Evolutionary conservation across 1,139 yeast genomes (phyloP).

Genomic region (Candida glucosophila): DNA sequence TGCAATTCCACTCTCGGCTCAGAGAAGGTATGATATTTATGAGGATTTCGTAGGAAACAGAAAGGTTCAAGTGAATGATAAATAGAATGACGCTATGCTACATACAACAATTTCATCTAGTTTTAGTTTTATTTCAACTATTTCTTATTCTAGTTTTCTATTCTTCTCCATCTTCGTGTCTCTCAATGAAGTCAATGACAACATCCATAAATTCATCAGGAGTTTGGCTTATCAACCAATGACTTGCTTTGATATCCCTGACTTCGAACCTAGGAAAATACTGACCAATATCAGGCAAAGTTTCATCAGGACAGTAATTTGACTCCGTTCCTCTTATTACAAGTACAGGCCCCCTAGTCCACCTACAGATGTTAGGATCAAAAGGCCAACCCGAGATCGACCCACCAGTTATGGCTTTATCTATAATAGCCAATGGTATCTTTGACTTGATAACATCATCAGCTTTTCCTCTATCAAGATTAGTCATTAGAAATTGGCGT

Average conservation of each 20-base stretch:
- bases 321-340: constrained; percentile 78
- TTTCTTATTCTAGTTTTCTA: too few species aligned
- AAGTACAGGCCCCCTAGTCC: constrained; percentile 58
- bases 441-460: constrained; percentile 33
- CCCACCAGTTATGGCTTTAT: constrained; percentile 53
- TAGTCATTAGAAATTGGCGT: constrained; percentile 76
- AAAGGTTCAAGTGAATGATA: constrained; percentile 30
- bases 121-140: too few species aligned
- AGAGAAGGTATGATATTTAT: constrained; percentile 17
- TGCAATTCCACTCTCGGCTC: constrained; percentile 17
- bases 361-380: constrained; percentile 44
- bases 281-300: constrained; percentile 61
- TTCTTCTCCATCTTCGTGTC: constrained; percentile 46
- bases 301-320: constrained; percentile 79
- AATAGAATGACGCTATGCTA: too few species aligned
- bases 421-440: constrained; percentile 64
- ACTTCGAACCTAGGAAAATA: constrained; percentile 76
- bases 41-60: constrained; percentile 22
- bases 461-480: constrained; percentile 42
- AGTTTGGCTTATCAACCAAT: constrained; percentile 82
- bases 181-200: constrained; percentile 50
- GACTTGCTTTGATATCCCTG: constrained; percentile 75
- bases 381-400: constrained; percentile 75
- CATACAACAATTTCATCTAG: constrained; percentile 1
- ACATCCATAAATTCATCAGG: constrained; percentile 59